phyloP scores from a whole-genome alignment of 495 filamentous ascomycete genomes.

The Glutinoglossum americanum region DNA sequence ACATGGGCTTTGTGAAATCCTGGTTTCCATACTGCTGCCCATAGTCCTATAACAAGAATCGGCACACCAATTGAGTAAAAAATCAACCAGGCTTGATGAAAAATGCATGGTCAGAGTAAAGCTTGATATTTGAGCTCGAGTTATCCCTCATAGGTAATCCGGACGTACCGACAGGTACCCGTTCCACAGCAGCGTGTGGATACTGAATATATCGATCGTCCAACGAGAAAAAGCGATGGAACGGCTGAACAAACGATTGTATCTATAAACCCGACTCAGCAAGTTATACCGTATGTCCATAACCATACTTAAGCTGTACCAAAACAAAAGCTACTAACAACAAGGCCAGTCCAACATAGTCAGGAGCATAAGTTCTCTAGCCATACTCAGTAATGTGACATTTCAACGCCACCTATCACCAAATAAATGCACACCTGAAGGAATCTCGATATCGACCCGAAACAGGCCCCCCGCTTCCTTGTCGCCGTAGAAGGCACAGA shows the following conservation, averaged over 20 bases:
- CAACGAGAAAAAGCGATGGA: slow-evolving; percentile 70
- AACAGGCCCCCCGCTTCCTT: too few relatives aligned
- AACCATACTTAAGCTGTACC: slow-evolving; percentile 21
- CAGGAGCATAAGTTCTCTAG: slow-evolving; percentile 61
- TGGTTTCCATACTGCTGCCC: slow-evolving; percentile 37
- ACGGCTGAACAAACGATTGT: slow-evolving; percentile 54
- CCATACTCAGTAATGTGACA: not conserved
- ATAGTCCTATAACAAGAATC: slow-evolving; percentile 37
- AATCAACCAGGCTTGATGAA: slow-evolving; percentile 40
- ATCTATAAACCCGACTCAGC: slow-evolving; percentile 23
- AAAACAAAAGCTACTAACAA: slow-evolving; percentile 45
- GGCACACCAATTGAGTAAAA: slow-evolving; percentile 56
- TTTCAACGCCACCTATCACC: too few relatives aligned
- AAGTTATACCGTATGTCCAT: not conserved
- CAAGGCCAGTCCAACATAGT: slow-evolving; percentile 60
- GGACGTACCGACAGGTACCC: slow-evolving; percentile 53
- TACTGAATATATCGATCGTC: slow-evolving; percentile 67
- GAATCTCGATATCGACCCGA: too few relatives aligned
- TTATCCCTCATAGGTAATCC: not conserved
- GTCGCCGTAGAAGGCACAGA: too few relatives aligned
- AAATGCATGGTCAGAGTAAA: not conserved
- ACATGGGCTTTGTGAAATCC: slow-evolving; percentile 66
- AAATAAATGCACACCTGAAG: too few relatives aligned
- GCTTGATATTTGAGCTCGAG: not conserved
- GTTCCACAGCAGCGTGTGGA: slow-evolving; percentile 66